Conservation (phyloP, 164 flowering plant species). For the Tinospora cordifolia region DNA sequence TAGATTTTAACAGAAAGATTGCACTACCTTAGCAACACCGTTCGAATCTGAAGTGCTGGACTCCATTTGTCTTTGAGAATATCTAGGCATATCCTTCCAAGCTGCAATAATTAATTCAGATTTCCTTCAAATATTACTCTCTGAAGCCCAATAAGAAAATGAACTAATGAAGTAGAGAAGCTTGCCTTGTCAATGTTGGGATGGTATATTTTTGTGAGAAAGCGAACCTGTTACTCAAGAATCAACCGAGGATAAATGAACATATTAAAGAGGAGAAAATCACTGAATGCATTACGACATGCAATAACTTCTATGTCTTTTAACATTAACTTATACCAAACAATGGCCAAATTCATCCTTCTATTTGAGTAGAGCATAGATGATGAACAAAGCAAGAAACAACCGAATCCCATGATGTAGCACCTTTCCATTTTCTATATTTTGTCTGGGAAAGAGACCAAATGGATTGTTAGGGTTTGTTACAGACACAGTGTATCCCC, state of each 20-base stretch:
- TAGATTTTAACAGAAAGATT: not conserved
- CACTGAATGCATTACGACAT: not conserved
- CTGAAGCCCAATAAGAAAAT: not conserved
- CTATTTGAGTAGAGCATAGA: not conserved
- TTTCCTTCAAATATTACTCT: not conserved
- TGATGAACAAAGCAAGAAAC: not conserved
- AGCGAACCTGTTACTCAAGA: slow-evolving; percentile 54
- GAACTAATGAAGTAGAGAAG: not conserved
- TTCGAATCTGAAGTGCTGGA: slow-evolving; percentile 95
- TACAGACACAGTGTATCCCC: no score
- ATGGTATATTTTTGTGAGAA: slow-evolving; percentile 82
- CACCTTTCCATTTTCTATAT: no score
- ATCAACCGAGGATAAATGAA: not conserved
- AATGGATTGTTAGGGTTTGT: no score
- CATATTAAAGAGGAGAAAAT: not conserved
- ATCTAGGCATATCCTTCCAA: slow-evolving; percentile 96
- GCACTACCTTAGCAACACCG: slow-evolving; percentile 75
- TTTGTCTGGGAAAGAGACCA: no score
- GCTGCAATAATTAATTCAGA: slow-evolving; percentile 35
- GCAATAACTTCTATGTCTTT: not conserved
- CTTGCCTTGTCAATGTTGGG: slow-evolving; percentile 84
- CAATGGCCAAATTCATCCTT: not conserved
- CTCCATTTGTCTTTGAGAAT: slow-evolving; percentile 98
- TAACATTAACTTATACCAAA: not conserved
- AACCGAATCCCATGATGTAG: not conserved